A percentile compares a stretch with the other conserved stretches of the same genome.
Evolutionary conservation across 2,329 filamentous ascomycete species (phyloP).

Genomic region (Verticillium klebahnii): DNA sequence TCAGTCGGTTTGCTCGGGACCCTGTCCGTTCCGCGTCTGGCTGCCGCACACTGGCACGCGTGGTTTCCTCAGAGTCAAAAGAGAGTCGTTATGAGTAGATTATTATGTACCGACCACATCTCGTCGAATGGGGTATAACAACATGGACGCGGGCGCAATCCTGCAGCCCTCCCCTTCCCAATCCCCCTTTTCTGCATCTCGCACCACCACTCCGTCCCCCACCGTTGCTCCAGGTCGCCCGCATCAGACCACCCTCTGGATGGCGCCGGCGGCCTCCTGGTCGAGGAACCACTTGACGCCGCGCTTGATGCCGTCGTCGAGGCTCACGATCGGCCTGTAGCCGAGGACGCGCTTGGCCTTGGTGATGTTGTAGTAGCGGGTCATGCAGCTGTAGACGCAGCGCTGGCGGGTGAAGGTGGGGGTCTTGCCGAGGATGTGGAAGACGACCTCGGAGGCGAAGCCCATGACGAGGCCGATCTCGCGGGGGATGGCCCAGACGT

Average conservation of each 20-base stretch:
- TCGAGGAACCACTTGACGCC: slow-evolving; percentile 52
- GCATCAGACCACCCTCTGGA: neutral
- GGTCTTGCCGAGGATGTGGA: slow-evolving; percentile 42
- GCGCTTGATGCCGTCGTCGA: slow-evolving; percentile 59
- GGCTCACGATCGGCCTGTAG: slow-evolving; percentile 61
- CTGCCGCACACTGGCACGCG: too few relatives aligned
- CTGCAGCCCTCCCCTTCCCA: neutral
- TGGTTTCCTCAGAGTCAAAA: neutral
- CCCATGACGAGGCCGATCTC: slow-evolving; percentile 49
- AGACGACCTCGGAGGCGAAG: slow-evolving; percentile 47
- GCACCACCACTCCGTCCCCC: neutral
- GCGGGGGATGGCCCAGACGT: slow-evolving; percentile 51
- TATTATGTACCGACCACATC: neutral
- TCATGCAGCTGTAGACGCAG: slow-evolving; percentile 67
- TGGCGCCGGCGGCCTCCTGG: slow-evolving; percentile 35
- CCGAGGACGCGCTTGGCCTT: slow-evolving; percentile 70
- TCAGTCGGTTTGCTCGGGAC: neutral
- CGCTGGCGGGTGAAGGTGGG: slow-evolving; percentile 56
- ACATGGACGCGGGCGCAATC: neutral
- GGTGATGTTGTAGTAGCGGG: slow-evolving; percentile 70
- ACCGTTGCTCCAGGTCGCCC: neutral
- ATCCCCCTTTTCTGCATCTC: neutral
- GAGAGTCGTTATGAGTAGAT: neutral
- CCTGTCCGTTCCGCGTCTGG: too few relatives aligned
- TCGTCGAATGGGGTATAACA: neutral